Evolutionary conservation across 208 protist species (phyloP), one percentile per base, ranked within the genome.

Genomic region (Trypanosoma caninum): DNA sequence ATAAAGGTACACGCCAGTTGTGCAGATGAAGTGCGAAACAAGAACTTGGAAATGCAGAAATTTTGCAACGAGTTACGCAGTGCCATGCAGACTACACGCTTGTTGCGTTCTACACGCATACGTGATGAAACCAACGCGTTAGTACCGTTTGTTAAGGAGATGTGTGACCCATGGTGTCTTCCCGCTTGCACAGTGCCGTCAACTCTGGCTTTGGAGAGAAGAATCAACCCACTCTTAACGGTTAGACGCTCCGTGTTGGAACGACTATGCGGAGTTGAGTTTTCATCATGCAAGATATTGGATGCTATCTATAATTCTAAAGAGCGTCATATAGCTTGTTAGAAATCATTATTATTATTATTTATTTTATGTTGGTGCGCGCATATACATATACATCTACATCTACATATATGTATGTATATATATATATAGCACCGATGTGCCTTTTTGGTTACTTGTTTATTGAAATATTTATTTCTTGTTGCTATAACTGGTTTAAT

Each of bases 181-280:
- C 84, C 84, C 3, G 58, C 64, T 7, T 91, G 77, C 64, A 90
- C 75, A 7, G 59, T 94, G 13, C 87, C 84, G 22, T 74, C 84
- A 7, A 90, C 82, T 14, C 52, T 94, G 2, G 70, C 61, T 10
- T 46, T 87, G 20, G 82, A 91, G 53, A 75, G 70, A 52, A 58
- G 20, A 20, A 74, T 84, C 30, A 94, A 94, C 44, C 72, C 84
- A 25, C 69, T 91, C 14, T 72, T 94, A 18, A 89, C 82, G 11
- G 44, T 89, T 28, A 68, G 74, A n/a, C 55, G 65, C 6, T 65
- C 57, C 25, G 72, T 62, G 35, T 69, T 91, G 20, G 70, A 72
- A 23, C 33, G 35, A 35, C 35, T 59, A 5, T 33, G 46, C 23
- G 65, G 64, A 53, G 59, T 72, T 16, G 44, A 46, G 20, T 72